Conservation (phyloP, 257 asterid genomes). For the Prunella vulgaris region DNA sequence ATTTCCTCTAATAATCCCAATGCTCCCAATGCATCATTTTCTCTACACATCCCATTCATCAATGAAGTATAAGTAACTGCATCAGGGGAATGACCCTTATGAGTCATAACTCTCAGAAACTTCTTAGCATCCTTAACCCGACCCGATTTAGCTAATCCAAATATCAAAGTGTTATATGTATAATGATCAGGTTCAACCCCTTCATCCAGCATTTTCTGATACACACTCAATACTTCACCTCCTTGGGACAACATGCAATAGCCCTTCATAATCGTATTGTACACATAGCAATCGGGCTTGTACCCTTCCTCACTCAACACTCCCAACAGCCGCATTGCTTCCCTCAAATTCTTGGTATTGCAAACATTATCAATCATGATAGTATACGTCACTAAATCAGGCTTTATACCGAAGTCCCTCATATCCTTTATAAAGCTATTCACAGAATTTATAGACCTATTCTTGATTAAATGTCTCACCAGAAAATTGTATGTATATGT, state of each 20-base stretch:
- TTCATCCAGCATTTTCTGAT: conserved; percentile 76
- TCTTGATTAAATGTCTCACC: conserved; percentile 69
- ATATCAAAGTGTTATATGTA: conserved; percentile 79
- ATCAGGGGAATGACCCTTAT: conserved; percentile 71
- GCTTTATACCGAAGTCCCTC: conserved; percentile 65
- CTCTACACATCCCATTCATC: conserved; percentile 97
- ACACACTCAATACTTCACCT: conserved; percentile 64
- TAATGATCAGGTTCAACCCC: conserved; percentile 74
- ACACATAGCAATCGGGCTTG: conserved; percentile 85
- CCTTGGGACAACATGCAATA: conserved; percentile 66
- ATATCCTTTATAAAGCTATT: conserved; percentile 61
- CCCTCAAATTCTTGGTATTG: conserved; percentile 81
- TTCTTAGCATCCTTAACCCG: conserved; percentile 75
- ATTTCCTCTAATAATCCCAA: conserved; percentile 67
- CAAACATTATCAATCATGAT: conserved; percentile 96
- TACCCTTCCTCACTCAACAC: conserved; percentile 71
- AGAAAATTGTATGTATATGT: conserved; percentile 65
- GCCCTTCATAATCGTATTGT: conserved; percentile 92
- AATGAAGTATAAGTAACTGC: conserved; percentile 81
- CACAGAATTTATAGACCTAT: conserved; percentile 51
- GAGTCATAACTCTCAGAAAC: conserved; percentile 62
- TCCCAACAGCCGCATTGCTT: conserved; percentile 61
- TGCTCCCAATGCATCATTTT: conserved; percentile 70
- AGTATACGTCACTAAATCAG: conserved; percentile 88
- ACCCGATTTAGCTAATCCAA: conserved; percentile 77